These are phyloP conservation scores for Russula compacta DNA, from an alignment of 768 basidiomycete genomes.

Conservation along the genomic window DNA sequence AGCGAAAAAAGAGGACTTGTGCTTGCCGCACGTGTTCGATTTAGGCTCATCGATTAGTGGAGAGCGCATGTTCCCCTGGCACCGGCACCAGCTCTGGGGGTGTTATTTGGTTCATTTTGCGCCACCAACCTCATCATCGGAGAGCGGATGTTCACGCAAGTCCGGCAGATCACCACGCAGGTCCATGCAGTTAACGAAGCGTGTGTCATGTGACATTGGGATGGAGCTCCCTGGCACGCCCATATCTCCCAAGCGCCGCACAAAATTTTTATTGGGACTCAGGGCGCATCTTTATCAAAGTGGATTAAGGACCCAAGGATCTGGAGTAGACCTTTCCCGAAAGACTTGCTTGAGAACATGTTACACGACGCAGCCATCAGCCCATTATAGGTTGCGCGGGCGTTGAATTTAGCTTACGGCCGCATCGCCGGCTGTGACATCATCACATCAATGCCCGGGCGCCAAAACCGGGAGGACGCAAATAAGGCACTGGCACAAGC, in stretches of 20 bases:
- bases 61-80: neutral
- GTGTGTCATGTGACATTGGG: neutral
- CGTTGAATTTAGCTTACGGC: conserved; percentile 6
- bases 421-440: conserved; percentile 6
- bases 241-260: neutral
- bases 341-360: neutral
- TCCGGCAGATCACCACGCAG: neutral
- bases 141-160: neutral
- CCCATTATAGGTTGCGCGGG: neutral
- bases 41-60: conserved; percentile 9
- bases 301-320: neutral
- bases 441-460: neutral
- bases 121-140: neutral
- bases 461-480: neutral
- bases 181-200: neutral
- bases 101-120: neutral
- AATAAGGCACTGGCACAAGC: neutral
- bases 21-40: neutral
- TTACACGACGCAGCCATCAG: neutral
- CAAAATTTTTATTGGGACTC: neutral
- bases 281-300: neutral
- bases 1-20: neutral
- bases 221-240: conserved; percentile 3
- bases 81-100: neutral
- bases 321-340: neutral